Conservation (phyloP, 495 filamentous ascomycete species). For the Sordaria brevicollis region DNA sequence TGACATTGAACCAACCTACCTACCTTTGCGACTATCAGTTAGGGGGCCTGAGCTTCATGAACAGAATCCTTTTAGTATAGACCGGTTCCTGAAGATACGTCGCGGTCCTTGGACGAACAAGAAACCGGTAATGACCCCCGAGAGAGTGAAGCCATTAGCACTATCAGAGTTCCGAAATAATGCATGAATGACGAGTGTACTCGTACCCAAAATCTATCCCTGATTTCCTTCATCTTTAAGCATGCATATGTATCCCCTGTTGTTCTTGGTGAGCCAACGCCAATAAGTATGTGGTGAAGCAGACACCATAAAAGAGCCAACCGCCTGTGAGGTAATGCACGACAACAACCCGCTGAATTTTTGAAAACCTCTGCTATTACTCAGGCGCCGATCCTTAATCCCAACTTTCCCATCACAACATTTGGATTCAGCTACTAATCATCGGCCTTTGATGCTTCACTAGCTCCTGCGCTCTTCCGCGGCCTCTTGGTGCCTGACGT, state of each 20-base stretch:
- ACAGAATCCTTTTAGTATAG: too few relatives aligned
- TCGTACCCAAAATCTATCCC: not conserved
- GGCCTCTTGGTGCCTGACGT: slow-evolving; percentile 10
- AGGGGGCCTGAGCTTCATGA: too few relatives aligned
- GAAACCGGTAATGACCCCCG: too few relatives aligned
- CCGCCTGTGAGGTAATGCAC: not conserved
- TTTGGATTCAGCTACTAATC: not conserved
- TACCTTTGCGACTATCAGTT: too few relatives aligned
- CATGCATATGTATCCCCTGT: not conserved
- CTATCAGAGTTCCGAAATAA: not conserved
- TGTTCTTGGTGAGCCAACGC: not conserved
- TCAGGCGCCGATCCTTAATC: not conserved
- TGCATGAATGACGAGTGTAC: not conserved
- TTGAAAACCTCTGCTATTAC: not conserved
- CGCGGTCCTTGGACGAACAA: too few relatives aligned
- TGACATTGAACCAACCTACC: too few relatives aligned
- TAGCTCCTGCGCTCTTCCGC: slow-evolving; percentile 19
- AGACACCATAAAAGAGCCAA: not conserved
- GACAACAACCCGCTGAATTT: not conserved
- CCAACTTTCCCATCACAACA: not conserved
- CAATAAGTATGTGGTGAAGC: not conserved
- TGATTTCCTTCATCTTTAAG: not conserved
- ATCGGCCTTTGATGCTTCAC: not conserved
- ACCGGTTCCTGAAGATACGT: too few relatives aligned
- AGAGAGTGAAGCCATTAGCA: too few relatives aligned